Evolutionary conservation across 2,329 filamentous ascomycete species (phyloP), one percentile per base, ranked within the genome.

Genomic region (Harringtonia lauricola): DNA sequence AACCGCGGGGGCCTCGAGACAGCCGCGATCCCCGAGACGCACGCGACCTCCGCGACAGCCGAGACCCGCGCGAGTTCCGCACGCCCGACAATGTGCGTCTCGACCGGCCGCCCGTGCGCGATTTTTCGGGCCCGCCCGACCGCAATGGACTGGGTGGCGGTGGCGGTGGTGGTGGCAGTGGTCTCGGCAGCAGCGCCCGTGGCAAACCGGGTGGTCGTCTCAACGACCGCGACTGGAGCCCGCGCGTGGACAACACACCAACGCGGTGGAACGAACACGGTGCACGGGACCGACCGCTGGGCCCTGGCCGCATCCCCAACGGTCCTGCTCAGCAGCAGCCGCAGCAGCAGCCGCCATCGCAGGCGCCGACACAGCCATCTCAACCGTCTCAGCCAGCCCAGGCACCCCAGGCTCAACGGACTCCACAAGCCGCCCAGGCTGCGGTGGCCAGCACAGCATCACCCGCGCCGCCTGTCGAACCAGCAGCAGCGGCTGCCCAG

Each of bases 201-300:
- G 24, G 24, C 24, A 26, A 26, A 10, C 24, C 24, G 24, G 24
- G 57, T n/a, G 53, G 57, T 28, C 62, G 64, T 19, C 50, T 52
- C n/a, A 53, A 56, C 3, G 65, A 68, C 34, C 59, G 64, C 39
- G 64, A 68, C n/a, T 59, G 63, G 45, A 50, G 54, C 22, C 47
- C 54, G 7, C 54, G 57, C 57, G n/a, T 56, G 63, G 41, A 43
- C 38, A 40, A 36, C 33, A 46, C 39, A 24, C 39, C 43, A 10
- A 45, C 39, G 6, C 58, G 62, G 12, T 60, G 65, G 41, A 60
- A 61, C 18, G 57, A 61, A 13, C 62, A 60, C 35, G 45, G 42
- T 18, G 29, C 13, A 6, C 34, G 34, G 3, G 33, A 42, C 18
- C 33, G 40, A 24, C 10, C n/a, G 8, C 7, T 21, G 19, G 29